Base-by-base conservation (phyloP, 1,139 yeast genomes). In the Pichiaceae sp. region DNA sequence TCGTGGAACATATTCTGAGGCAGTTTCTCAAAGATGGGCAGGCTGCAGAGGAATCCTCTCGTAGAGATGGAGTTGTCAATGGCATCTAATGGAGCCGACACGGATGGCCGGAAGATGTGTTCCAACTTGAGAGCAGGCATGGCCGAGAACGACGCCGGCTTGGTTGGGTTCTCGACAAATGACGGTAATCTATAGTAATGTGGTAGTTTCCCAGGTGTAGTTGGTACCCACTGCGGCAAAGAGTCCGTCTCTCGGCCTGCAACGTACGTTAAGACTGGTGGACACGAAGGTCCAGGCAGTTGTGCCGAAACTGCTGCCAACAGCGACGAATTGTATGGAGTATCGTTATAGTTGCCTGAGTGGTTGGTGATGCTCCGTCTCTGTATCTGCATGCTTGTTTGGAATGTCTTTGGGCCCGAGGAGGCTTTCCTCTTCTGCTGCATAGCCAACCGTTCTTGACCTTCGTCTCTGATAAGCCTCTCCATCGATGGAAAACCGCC, bases 381-480 rank as follows among this genome's bases (percentile, higher is more conserved):
- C 21, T 12, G 15, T 15, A 25, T 12, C 14, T 8, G 14, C 19
- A 29, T 5, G 11, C 16, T 17, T 7, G 8, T 7, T 6, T 12
- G 15, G 16, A 7, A 6, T 7, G 14, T 8, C n/a, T 14, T 14
- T 5, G 28, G 16, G 7, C 16, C 28, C 6, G 28, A 25, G 6
- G 28, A 12, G 8, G 7, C 7, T 42, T 66, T 68, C 50, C 75
- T 69, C 53, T 78, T 77, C 38, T 75, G 82, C 48, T 74, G 78
- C 73, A 78, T 73, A 4, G 83, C 79, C 41, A 81, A 59, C 35
- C 91, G 63, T 52, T 80, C 86, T 49, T 80, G 87, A 4, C 87
- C 89, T 53, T 81, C 91, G 52, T 80, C 85, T 43, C 89, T 62
- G 30, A 81, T 79, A 35, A 78, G 64, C 43, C 82, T 62, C 52